Evolutionary conservation across 2,329 filamentous ascomycete species (phyloP).

Genomic region (Trichoderma breve): DNA sequence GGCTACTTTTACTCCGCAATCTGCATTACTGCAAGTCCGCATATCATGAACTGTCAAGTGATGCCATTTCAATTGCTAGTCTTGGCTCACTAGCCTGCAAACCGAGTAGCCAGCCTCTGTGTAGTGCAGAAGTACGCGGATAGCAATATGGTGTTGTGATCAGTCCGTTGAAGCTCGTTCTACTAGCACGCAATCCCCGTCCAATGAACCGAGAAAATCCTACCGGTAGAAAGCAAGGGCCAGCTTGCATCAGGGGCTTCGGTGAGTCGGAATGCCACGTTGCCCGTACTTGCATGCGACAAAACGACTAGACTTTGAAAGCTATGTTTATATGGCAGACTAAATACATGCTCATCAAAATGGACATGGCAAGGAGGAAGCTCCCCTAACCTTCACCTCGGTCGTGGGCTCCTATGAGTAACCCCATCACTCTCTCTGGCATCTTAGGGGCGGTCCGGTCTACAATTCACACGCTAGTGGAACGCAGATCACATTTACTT

Average conservation of each 20-base stretch:
- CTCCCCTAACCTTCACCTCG: background rate
- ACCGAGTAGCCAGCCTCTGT: background rate
- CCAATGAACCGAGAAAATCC: background rate
- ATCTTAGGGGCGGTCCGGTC: background rate
- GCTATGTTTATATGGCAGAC: background rate
- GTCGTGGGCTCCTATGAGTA: background rate
- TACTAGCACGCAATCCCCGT: background rate
- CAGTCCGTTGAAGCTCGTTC: background rate
- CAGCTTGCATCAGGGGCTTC: background rate
- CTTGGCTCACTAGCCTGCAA: background rate
- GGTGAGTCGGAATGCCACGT: background rate
- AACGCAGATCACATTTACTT: constrained; percentile 1
- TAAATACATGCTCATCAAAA: background rate
- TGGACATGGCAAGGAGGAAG: background rate
- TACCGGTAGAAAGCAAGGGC: background rate
- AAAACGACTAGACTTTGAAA: background rate
- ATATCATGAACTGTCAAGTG: background rate
- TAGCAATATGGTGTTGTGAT: background rate
- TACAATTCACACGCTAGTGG: background rate
- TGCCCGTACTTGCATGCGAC: background rate
- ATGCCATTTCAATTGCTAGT: background rate
- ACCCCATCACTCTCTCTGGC: background rate
- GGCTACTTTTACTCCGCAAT: background rate
- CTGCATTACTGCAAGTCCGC: background rate
- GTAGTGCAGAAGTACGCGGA: background rate